phyloP scores from a whole-genome alignment of 495 filamentous ascomycete species.

The Penicillium roqueforti region DNA sequence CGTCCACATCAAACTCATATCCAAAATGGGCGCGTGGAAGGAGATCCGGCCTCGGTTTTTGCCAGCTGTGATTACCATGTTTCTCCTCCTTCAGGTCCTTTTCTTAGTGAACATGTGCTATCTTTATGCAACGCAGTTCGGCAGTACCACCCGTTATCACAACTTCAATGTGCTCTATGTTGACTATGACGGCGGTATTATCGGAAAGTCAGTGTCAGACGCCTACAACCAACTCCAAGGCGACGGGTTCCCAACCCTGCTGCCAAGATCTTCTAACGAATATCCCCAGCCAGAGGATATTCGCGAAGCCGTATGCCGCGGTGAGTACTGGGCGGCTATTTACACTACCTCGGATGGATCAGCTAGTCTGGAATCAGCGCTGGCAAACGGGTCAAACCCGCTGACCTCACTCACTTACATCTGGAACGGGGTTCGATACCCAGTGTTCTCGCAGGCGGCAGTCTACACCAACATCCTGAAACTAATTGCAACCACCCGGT shows the following conservation, averaged over 20 bases:
- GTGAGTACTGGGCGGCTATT: constrained; percentile 38
- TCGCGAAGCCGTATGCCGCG: constrained; percentile 30
- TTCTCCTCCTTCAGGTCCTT: neutral
- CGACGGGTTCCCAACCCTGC: constrained; percentile 29
- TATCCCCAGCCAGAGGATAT: constrained; percentile 22
- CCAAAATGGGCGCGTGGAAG: neutral
- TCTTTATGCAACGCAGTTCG: constrained; percentile 4
- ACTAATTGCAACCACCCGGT: constrained; percentile 24
- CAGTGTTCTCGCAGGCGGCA: constrained; percentile 27
- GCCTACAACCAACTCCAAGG: constrained; percentile 33
- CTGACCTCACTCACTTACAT: constrained; percentile 33
- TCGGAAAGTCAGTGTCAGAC: constrained; percentile 33
- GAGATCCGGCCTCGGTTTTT: neutral
- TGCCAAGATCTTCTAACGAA: constrained; percentile 13
- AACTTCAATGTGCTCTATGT: constrained; percentile 35
- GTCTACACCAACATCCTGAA: constrained; percentile 26
- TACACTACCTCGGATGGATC: constrained; percentile 32
- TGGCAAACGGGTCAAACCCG: constrained; percentile 6
- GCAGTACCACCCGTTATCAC: constrained; percentile 1
- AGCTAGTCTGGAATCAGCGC: neutral
- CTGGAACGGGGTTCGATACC: constrained; percentile 46
- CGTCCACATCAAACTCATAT: neutral
- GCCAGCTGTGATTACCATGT: neutral
- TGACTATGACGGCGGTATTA: constrained; percentile 43
- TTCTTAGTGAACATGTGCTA: constrained; percentile 7